Conservation (phyloP, 768 basidiomycete species). For the Macrocybe gigantea region DNA sequence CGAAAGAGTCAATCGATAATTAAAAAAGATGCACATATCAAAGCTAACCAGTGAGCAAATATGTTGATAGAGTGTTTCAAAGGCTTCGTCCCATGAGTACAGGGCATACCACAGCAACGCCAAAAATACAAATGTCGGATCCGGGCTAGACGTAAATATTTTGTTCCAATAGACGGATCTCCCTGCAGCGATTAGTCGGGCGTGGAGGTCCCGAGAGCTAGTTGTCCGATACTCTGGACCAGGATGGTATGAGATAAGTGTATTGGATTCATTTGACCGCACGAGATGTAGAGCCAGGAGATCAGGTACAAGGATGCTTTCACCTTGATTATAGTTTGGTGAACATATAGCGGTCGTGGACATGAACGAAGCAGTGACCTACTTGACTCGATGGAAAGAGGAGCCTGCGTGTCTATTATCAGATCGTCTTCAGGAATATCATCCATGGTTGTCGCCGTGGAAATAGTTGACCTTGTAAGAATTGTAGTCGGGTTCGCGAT, state of each 20-base stretch:
- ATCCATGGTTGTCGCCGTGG: conserved; percentile 1
- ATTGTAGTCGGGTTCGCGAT: conserved; percentile 22
- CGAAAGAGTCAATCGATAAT: neutral
- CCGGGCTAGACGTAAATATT: conserved; percentile 32
- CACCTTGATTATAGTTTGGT: conserved; percentile 13
- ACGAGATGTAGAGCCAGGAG: conserved; percentile 52
- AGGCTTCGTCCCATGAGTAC: conserved; percentile 56
- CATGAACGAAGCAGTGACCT: conserved; percentile 2
- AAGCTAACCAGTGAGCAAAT: conserved; percentile 38
- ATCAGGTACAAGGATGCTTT: conserved; percentile 34
- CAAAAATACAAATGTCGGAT: conserved; percentile 52
- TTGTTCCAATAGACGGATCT: conserved; percentile 40
- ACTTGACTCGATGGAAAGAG: conserved; percentile 37
- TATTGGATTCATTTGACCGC: conserved; percentile 29
- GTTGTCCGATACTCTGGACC: conserved; percentile 25
- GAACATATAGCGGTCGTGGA: neutral
- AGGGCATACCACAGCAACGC: conserved; percentile 52
- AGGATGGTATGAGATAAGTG: conserved; percentile 40
- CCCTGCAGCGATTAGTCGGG: conserved; percentile 30
- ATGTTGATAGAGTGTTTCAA: conserved; percentile 46
- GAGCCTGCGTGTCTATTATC: conserved; percentile 47
- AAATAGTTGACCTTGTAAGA: neutral
- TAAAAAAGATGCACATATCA: neutral
- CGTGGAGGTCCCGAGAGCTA: conserved; percentile 26
- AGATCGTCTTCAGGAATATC: neutral